A percentile compares a stretch with the other conserved stretches of the same genome.
phyloP scores from a whole-genome alignment of 1,139 yeast genomes.

The Candida sanyaensis region DNA sequence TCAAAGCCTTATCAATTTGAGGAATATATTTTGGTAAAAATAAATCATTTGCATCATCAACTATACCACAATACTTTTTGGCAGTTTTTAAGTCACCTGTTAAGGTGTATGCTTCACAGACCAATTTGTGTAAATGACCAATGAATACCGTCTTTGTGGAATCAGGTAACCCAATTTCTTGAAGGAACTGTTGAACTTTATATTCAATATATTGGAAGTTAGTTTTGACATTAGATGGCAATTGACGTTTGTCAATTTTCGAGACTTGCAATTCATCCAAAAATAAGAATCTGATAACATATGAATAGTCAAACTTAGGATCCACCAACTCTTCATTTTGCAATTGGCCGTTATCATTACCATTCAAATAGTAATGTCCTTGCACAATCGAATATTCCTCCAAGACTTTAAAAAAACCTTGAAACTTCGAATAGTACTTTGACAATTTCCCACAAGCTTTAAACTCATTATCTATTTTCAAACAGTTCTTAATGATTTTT shows the following conservation, averaged over 20 bases:
- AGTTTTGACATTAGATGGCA: conserved; percentile 25
- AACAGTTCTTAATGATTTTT: conserved; percentile 56
- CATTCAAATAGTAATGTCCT: conserved; percentile 32
- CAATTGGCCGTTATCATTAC: conserved; percentile 16
- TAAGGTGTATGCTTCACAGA: conserved; percentile 50
- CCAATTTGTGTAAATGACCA: conserved; percentile 36
- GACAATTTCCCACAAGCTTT: conserved; percentile 53
- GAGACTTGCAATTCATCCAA: conserved; percentile 29
- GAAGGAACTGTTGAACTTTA: conserved; percentile 22
- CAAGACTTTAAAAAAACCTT: conserved; percentile 34
- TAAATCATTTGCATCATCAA: conserved; percentile 18
- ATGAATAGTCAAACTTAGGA: conserved; percentile 27
- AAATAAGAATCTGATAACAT: conserved; percentile 26
- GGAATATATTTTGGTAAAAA: conserved; percentile 51
- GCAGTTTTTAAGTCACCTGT: conserved; percentile 29
- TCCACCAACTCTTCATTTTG: conserved; percentile 18
- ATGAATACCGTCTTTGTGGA: conserved; percentile 17
- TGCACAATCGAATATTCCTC: conserved; percentile 45
- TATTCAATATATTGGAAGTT: conserved; percentile 37
- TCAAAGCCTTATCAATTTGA: conserved; percentile 43
- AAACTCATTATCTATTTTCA: conserved; percentile 70
- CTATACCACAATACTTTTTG: conserved; percentile 33
- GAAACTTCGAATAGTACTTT: conserved; percentile 41
- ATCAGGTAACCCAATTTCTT: conserved; percentile 15
- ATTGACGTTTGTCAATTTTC: conserved; percentile 30